phyloP scores from a whole-genome alignment of 768 basidiomycete species.

The Pulveroboletus frians region DNA sequence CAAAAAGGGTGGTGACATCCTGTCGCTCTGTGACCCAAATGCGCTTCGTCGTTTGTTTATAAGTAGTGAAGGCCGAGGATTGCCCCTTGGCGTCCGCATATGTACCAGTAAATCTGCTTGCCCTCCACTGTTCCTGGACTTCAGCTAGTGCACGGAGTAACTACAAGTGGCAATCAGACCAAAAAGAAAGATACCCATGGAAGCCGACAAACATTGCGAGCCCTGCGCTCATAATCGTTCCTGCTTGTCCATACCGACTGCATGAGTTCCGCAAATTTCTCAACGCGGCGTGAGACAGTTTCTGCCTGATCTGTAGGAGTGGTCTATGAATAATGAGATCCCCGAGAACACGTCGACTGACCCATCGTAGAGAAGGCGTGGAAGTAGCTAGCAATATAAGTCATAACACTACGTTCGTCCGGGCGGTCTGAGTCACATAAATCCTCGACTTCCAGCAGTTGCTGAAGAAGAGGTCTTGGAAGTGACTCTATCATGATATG shows the following conservation, averaged over 20 bases:
- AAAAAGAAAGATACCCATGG: neutral
- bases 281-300: constrained; percentile 87
- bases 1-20: constrained; percentile 81
- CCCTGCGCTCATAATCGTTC: constrained; percentile 91
- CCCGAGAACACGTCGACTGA: constrained; percentile 32
- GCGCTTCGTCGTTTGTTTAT: constrained; percentile 84
- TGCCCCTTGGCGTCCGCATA: constrained; percentile 80
- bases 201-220: constrained; percentile 49
- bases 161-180: constrained; percentile 31
- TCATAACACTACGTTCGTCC: constrained; percentile 97
- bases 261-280: constrained; percentile 95
- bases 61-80: constrained; percentile 63
- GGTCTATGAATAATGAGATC: neutral
- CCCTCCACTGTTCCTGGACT: constrained; percentile 66
- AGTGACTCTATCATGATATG: neutral
- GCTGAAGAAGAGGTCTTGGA: constrained; percentile 40
- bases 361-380: constrained; percentile 98
- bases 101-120: constrained; percentile 60
- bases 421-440: constrained; percentile 82
- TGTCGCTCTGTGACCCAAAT: constrained; percentile 87
- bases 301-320: constrained; percentile 76
- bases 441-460: constrained; percentile 95
- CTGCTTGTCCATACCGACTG: constrained; percentile 82
- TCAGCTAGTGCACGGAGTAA: constrained; percentile 62
- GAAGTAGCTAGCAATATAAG: constrained; percentile 95